A percentile compares a stretch with the other conserved stretches of the same genome.
These are phyloP conservation scores for Wallacemonas sp. DNA, from an alignment of 208 protist species.

Conservation along the genomic window DNA sequence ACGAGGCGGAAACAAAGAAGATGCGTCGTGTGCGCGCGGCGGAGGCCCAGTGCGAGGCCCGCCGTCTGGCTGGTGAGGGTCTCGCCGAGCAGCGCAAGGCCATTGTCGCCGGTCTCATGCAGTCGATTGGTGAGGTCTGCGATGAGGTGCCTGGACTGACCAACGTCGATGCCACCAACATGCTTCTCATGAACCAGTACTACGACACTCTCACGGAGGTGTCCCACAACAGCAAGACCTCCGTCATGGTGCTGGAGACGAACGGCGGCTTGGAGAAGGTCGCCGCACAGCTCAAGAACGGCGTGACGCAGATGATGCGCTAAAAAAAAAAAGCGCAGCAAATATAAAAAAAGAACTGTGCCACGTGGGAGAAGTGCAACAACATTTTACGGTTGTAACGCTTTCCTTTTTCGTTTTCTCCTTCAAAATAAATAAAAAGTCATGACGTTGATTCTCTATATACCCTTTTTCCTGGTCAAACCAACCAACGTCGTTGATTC, in stretches of 20 bases:
- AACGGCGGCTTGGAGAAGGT: constrained; percentile 61
- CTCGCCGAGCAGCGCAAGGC: constrained; percentile 75
- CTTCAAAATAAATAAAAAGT: too few species aligned
- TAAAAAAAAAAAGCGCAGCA: constrained; percentile 11
- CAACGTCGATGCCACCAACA: constrained; percentile 57
- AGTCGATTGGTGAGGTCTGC: constrained; percentile 48
- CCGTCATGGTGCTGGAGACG: constrained; percentile 59
- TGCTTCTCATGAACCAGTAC: constrained; percentile 86
- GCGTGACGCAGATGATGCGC: constrained; percentile 44
- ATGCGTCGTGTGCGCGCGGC: constrained; percentile 65
- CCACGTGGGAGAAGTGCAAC: too few species aligned
- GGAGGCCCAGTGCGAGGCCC: constrained; percentile 68
- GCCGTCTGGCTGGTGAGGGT: constrained; percentile 58
- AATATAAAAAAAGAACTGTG: too few species aligned
- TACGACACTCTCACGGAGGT: constrained; percentile 75
- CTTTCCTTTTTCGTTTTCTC: too few species aligned
- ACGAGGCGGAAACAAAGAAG: constrained; percentile 80
- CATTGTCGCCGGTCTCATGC: constrained; percentile 61
- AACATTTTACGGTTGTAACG: too few species aligned
- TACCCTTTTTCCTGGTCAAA: too few species aligned
- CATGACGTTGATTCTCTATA: too few species aligned
- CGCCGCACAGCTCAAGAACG: constrained; percentile 45
- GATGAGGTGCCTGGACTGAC: constrained; percentile 48
- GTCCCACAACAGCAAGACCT: constrained; percentile 35
- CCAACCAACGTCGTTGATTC: too few species aligned